Base-by-base conservation (phyloP, 192 early-diverging fungal species). In the Radiomyces spectabilis region DNA sequence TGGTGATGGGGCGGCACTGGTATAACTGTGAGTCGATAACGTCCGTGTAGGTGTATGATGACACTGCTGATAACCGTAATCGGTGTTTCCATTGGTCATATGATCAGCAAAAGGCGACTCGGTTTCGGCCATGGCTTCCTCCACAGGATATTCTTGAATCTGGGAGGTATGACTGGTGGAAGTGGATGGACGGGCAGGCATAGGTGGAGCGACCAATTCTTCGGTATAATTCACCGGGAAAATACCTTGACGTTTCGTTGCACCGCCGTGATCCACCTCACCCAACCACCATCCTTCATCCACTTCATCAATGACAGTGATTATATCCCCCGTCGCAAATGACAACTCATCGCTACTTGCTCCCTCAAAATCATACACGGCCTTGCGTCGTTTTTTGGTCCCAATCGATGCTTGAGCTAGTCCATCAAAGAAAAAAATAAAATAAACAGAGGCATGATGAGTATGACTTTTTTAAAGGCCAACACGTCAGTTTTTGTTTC, bases 241-340 rank as follows among this genome's bases (percentile, higher is more conserved):
- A 73, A 98, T 88, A 6, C 95, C 95, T n/a, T 52, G 67, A 12
- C 61, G 54, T 50, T 65, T 65, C 2, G 74, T 66, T n/a, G n/a
- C n/a, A 35, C 86, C 85, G 42, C 66, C 61, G 7, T 76, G 71
- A 63, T 90, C 83, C 8, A 91, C 57, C 66, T 86, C 83, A 22
- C 95, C 95, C 27, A 84, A 72, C 92, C 94, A 95, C 95, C 95
- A 98, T 0, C 94, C 94, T 41, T 90, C 85, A 51, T 95, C 91
- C 33, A 95, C 83, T 60, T 89, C 88, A 40, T 87, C 83, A 2
- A 82, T 74, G 1, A 98, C 86, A 24, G 81, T 79, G 53, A 98
- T 85, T 45, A 95, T 77, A 53, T 98, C 94, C 3, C 91, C 94
- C 50, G 79, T 84, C 15, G 79, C 74, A 29, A 98, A 77, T 41